Base-by-base conservation (phyloP, 1,284 basidiomycete genomes). In the Pseudozyma flocculosa region DNA sequence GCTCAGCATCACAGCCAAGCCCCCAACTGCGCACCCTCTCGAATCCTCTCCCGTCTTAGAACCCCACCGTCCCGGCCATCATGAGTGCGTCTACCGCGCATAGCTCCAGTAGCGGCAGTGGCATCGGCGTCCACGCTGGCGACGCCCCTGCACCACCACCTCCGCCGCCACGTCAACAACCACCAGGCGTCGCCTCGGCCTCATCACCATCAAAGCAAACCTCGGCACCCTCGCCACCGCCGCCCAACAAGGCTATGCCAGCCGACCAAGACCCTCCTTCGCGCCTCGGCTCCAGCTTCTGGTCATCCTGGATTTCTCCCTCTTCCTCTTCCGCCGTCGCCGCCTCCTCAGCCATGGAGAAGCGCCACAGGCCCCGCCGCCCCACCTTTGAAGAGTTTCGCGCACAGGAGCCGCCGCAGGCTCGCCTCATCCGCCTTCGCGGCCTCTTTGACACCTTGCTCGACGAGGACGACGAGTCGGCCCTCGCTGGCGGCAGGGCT, bases 371-470 rank as follows among this genome's bases (percentile, higher is more conserved):
- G 29, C 63, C 52, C 8, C 48, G 60, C 2, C 36, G 62, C 29
- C 65, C 74, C 26, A 55, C 61, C 4, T 78, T 68, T 40, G 74
- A 76, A 22, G 63, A 76, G 48, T 72, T 70, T 36, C 56, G 75
- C 1, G 64, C 69, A 9, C 67, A 78, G 32, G 75, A 78, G 45
- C 75, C 75, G 10, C 75, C 75, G 7, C 75, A 78, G 54, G 71
- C 75, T 15, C 59, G 75, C 10, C 56, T 78, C 7, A 70, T 78
- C 19, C 67, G 75, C 19, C 60, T 78, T 18, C 64, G 75, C 11
- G 74, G 75, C 23, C 65, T 78, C 30, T 78, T 78, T 23, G 75
- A 78, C 34, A 61, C 67, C 5, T 50, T 78, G 17, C 54, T 78
- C 15, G 73, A 78, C 36, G 64, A 68, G 32, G 69, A 75, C 45